Base-by-base conservation (phyloP, 2,329 filamentous ascomycete genomes). In the Beauveria sp. region DNA sequence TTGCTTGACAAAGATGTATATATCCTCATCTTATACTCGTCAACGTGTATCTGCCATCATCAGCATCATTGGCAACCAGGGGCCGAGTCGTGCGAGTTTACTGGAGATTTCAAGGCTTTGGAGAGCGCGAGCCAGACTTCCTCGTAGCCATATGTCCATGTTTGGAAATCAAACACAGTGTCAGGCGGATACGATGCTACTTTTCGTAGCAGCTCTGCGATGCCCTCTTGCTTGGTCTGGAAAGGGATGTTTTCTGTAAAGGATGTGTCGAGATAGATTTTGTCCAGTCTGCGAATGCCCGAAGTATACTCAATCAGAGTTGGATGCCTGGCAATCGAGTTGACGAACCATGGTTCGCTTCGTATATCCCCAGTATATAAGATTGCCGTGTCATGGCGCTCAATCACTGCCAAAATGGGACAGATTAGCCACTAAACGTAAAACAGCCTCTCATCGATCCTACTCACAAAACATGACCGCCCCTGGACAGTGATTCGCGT, bases 101-200 rank as follows among this genome's bases (percentile, higher is more conserved):
- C 87, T 69, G 80, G 82, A 3, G 87, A 88, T 6, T 83, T 75
- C 0, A 97, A 76, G 12, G 86, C 84, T 24, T 86, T 83, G 0
- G 91, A 87, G 0, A 98, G 75, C 0, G 91, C 88, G 63, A 92
- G 78, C 92, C 92, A 97, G 0, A 96, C 91, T 58, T 96, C 89
- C 71, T 98, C 93, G 65, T 97, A 96, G 0, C 81, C 81, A 70
- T 95, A 95, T 0, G 93, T 97, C 92, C 93, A 96, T 1, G 91
- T 85, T 62, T 92, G 85, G 51, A 98, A 82, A 71, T 96, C 89
- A 68, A 96, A 97, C 1, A 88, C 72, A 0, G 91, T 96, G 45
- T 91, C 84, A 1, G 77, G 64, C 0, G 92, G 88, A 71, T 93
- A 96, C 26, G 76, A 70, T 0, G 76, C 72, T 0, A 96, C 80